Evolutionary conservation across 148 eudicot genomes (phyloP), one percentile per base, ranked within the genome.

Genomic region (Rhododendron henanense): DNA sequence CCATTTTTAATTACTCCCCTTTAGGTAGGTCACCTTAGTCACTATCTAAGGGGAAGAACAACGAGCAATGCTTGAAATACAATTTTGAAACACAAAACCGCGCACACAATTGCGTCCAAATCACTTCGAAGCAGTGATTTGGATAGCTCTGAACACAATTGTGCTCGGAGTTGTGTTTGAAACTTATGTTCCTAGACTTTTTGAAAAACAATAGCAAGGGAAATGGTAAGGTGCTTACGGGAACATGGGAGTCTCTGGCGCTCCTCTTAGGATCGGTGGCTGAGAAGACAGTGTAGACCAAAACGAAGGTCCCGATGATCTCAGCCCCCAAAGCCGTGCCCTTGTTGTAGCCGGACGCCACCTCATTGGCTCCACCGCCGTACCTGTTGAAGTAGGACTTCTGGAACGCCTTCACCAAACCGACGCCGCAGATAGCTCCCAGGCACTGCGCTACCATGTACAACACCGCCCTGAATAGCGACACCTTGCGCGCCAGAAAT

Each of bases 171-270:
- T 41, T 41, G 7, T 41, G 6, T 6, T 1, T 6, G 8, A 41
- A 41, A 41, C 45, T 41, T 41, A 0, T 41, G 45, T 41, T 41
- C 6, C 44, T 6, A 41, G 44, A 41, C 6, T 41, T 41, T 41
- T 0, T 41, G 44, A 41, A 41, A 7, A 41, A 41, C 44, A 39
- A 77, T 18, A 77, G 28, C 25, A 2, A n/a, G 1, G 69, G 50
- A 37, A 21, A 59, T 23, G 28, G 31, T 77, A 71, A 45, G 41
- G 31, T 84, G 65, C 94, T 88, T 88, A 94, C 96, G 13, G 96
- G 96, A 85, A 94, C 94, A 79, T 94, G 96, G 51, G 95, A 94
- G 88, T 94, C 96, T 87, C 95, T 85, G 4, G 96, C 96, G 69
- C 51, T 91, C 37, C 96, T 86, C 88, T 94, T 94, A 8, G 96